Percentiles rank a stretch among this genome's conserved stretches.
Conservation (phyloP, 495 filamentous ascomycete genomes). For the Aspergillus steynii region DNA sequence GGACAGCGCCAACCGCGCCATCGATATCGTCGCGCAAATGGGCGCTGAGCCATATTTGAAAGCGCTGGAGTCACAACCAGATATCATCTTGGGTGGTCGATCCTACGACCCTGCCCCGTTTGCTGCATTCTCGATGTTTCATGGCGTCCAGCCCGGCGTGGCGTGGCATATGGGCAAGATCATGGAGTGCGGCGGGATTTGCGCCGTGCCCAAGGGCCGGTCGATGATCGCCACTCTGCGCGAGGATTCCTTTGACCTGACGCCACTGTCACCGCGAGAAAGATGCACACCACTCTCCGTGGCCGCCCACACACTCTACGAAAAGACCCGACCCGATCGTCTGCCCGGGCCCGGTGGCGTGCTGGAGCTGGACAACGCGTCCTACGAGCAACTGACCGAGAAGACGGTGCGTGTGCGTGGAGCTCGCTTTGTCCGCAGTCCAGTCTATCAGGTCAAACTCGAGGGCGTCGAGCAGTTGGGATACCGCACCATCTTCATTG, state of each 20-base stretch:
- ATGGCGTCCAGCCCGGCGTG: conserved; percentile 28
- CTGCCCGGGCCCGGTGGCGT: conserved; percentile 48
- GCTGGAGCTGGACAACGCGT: conserved; percentile 36
- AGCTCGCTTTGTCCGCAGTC: conserved; percentile 32
- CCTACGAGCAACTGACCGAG: conserved; percentile 42
- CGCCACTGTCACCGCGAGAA: conserved; percentile 27
- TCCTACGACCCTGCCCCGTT: conserved; percentile 53
- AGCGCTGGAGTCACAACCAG: conserved; percentile 39
- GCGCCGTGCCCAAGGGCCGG: conserved; percentile 46
- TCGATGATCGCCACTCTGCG: conserved; percentile 38
- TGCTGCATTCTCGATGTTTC: conserved; percentile 40
- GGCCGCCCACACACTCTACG: conserved; percentile 52
- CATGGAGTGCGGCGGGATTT: conserved; percentile 52
- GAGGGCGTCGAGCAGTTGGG: conserved; percentile 42
- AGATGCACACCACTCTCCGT: conserved; percentile 47
- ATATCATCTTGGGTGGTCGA: conserved; percentile 49
- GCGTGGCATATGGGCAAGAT: conserved; percentile 54
- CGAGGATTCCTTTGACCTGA: conserved; percentile 44
- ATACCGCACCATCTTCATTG: conserved; percentile 47
- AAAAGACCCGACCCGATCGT: conserved; percentile 49
- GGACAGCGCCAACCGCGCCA: conserved; percentile 35
- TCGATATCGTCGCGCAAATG: conserved; percentile 33
- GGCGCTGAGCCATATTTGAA: conserved; percentile 29
- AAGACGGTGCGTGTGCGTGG: conserved; percentile 41
- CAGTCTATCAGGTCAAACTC: conserved; percentile 44